Evolutionary conservation across 2,329 filamentous ascomycete genomes (phyloP).

Genomic region (Penicillium griseofulvum): DNA sequence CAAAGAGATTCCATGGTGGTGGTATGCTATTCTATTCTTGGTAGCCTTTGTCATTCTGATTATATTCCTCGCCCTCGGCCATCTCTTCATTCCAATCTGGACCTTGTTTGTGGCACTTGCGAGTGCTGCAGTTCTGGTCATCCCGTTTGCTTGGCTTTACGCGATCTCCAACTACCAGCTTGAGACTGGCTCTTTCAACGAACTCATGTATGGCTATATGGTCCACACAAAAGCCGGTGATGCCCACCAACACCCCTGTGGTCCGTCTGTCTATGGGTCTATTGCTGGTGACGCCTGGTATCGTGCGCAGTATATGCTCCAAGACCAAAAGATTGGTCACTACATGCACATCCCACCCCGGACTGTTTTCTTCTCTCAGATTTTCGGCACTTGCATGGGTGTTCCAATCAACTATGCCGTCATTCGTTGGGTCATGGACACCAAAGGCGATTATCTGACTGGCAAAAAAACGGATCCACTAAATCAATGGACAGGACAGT

Average conservation of each 20-base stretch:
- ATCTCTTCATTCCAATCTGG: conserved; percentile 60
- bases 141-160: conserved; percentile 60
- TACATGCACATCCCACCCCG: conserved; percentile 63
- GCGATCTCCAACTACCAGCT: conserved; percentile 57
- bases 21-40: conserved; percentile 54
- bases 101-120: conserved; percentile 58
- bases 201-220: conserved; percentile 61
- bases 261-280: conserved; percentile 57
- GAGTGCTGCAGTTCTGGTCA: conserved; percentile 55
- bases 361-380: conserved; percentile 60
- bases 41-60: conserved; percentile 52
- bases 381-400: conserved; percentile 59
- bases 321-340: conserved; percentile 64
- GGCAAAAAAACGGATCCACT: conserved; percentile 54
- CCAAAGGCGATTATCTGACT: conserved; percentile 56
- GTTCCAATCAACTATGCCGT: conserved; percentile 62
- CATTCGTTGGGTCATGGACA: conserved; percentile 58
- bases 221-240: conserved; percentile 48
- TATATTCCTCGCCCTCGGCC: conserved; percentile 50
- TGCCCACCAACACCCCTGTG: conserved; percentile 56
- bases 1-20: conserved; percentile 59
- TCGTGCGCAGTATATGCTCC: conserved; percentile 56
- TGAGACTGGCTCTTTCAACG: conserved; percentile 59
- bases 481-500: conserved; percentile 62
- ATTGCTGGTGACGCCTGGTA: conserved; percentile 64